Evolutionary conservation across 306 rosid genomes (phyloP), one percentile per base, ranked within the genome.

Genomic region (Vigna trinervia): DNA sequence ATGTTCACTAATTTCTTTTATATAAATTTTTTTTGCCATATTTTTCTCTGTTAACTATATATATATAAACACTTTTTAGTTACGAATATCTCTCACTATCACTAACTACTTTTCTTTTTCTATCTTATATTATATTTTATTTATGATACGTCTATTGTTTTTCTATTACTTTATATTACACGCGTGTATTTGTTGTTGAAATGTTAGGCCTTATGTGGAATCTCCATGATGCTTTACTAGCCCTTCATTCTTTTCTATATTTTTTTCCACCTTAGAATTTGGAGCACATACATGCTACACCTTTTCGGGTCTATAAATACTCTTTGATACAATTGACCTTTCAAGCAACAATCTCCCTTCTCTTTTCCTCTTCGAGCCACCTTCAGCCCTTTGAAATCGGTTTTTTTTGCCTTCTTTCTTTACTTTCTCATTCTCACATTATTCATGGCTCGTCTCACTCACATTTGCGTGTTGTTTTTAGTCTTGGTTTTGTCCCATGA

Each of bases 401-500:
- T 23, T 48, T 67, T 57, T 59, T 69, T 48, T 20, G 13, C 23
- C 56, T 43, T 20, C 0, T 1, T 56, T 74, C 65, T 38, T 50
- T 50, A 38, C 61, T 52, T 39, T 59, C 59, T 57, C 30, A 20
- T 12, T 5, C 26, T 76, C 78, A 52, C 36, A 76, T 69, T 60
- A 41, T 32, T 26, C 36, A 93, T 91, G 98, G 93, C 87, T 50
- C 68, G 74, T 68, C 67, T 77, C n/a, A 54, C 58, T 43, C 80
- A 61, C 66, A 73, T 84, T 72, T 79, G 69, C 85, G 74, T 91
- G 10, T 61, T 85, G 78, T 67, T 91, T 50, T 28, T 77, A 0
- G 43, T 91, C 54, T 19, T 88, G 62, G 50, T 93, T 75, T 82
- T 90, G 66, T 87, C 81, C 53, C 83, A 74, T 56, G 89, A 82